Conservation (phyloP, 345 rosid genomes). For the Laguncularia racemosa region DNA sequence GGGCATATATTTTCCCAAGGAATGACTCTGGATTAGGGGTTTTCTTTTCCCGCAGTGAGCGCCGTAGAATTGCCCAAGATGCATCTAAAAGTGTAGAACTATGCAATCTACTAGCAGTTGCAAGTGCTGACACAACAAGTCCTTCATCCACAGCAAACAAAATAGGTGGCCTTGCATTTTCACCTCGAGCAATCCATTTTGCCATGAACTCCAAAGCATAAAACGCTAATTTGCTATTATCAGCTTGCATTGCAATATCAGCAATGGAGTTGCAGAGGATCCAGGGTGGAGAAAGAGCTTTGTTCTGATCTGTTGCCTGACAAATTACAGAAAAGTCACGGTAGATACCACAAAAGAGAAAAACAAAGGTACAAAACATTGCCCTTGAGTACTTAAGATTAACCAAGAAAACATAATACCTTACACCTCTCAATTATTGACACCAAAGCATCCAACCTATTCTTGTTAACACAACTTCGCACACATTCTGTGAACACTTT, state of each 20-base stretch:
- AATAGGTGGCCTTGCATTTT: constrained; percentile 53
- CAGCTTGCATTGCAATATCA: constrained; percentile 60
- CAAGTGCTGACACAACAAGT: constrained; percentile 60
- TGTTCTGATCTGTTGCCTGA: constrained; percentile 76
- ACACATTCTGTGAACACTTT: constrained; percentile 48
- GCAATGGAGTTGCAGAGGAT: constrained; percentile 52
- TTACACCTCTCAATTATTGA: constrained; percentile 83
- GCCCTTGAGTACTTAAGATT: neutral
- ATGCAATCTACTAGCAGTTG: constrained; percentile 79
- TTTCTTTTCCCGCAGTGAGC: constrained; percentile 59
- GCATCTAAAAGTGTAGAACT: constrained; percentile 64
- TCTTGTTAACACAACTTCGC: constrained; percentile 40
- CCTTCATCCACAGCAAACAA: constrained; percentile 81
- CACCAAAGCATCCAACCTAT: constrained; percentile 54
- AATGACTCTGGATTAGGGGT: constrained; percentile 62
- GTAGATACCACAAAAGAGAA: constrained; percentile 12
- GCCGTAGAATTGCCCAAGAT: constrained; percentile 68
- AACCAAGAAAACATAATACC: constrained; percentile 37
- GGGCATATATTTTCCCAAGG: constrained; percentile 71
- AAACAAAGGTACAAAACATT: neutral
- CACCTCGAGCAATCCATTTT: constrained; percentile 71
- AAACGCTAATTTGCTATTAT: constrained; percentile 72
- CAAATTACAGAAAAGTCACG: constrained; percentile 9
- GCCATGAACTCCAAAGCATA: constrained; percentile 82
- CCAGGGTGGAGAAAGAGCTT: constrained; percentile 83